A percentile compares a stretch with the other conserved stretches of the same genome.
phyloP scores from a whole-genome alignment of 208 protist genomes.

The Crithidia brevicula region DNA sequence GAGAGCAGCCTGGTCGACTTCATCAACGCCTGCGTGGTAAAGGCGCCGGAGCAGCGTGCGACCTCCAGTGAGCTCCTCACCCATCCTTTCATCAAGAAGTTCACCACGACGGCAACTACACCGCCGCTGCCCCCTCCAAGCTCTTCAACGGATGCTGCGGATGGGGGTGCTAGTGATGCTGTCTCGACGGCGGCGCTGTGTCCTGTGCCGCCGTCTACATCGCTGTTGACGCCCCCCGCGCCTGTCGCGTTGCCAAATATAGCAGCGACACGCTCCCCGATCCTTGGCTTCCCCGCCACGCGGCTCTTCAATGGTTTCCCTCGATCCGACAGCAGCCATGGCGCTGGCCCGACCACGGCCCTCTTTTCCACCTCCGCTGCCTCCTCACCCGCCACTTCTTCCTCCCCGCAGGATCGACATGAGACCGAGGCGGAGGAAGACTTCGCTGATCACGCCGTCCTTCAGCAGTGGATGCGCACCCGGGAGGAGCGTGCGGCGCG shows the following conservation, averaged over 20 bases:
- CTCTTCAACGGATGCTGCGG: neutral
- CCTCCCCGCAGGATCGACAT: constrained; percentile 9
- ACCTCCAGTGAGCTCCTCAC: constrained; percentile 72
- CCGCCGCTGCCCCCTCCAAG: neutral
- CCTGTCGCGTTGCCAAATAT: too few species aligned
- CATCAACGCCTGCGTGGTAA: constrained; percentile 69
- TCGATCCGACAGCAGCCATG: neutral
- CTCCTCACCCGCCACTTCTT: neutral
- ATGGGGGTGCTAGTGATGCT: too few species aligned
- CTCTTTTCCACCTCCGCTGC: neutral
- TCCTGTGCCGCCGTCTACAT: too few species aligned
- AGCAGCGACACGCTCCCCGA: neutral
- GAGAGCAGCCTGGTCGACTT: constrained; percentile 66
- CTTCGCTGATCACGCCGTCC: constrained; percentile 17
- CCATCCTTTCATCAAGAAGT: constrained; percentile 68
- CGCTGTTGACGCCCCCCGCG: too few species aligned
- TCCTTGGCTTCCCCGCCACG: neutral
- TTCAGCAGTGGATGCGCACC: constrained; percentile 19
- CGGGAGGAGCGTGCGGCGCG: constrained; percentile 4
- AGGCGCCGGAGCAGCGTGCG: constrained; percentile 58
- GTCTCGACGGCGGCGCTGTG: too few species aligned
- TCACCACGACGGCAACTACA: constrained; percentile 10
- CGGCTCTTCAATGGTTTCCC: neutral
- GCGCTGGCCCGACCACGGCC: neutral
- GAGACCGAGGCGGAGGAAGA: constrained; percentile 17